phyloP scores from a whole-genome alignment of 176 grass and related monocot species.

The Aegilops bicornis region DNA sequence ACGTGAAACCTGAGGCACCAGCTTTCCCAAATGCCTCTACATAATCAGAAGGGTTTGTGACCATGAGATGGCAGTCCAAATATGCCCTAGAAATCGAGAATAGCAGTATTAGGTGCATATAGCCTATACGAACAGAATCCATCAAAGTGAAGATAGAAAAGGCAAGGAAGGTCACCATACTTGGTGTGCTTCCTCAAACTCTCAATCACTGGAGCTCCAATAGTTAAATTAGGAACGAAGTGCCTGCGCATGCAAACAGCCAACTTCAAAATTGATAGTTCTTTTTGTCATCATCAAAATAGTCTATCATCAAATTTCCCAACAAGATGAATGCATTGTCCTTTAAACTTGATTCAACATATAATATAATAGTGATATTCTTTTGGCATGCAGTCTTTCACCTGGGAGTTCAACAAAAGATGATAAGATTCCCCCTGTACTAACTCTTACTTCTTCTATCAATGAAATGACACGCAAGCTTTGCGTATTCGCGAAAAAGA shows the following conservation, averaged over 20 bases:
- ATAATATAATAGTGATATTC: background rate
- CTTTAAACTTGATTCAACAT: background rate
- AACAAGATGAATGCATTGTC: background rate
- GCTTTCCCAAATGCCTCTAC: constrained; percentile 79
- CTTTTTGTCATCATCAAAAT: background rate
- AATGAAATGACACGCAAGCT: too few relatives aligned
- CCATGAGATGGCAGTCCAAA: constrained; percentile 99
- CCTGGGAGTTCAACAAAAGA: background rate
- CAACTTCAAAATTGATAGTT: background rate
- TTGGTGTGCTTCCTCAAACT: constrained; percentile 90
- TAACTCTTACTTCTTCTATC: too few relatives aligned
- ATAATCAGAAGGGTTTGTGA: constrained; percentile 92
- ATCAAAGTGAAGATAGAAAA: constrained; percentile 5
- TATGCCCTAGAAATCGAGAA: constrained; percentile 67
- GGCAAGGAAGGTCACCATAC: constrained; percentile 45
- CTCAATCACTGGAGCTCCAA: constrained; percentile 85
- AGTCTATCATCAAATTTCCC: background rate
- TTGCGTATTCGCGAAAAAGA: too few relatives aligned
- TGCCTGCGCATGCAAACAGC: constrained; percentile 56
- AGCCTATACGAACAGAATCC: background rate
- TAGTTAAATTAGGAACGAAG: constrained; percentile 93
- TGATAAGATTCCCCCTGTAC: background rate
- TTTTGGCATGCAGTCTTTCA: background rate
- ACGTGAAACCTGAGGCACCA: constrained; percentile 97
- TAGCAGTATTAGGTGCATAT: background rate